Evolutionary conservation across 352 stramenopile species (phyloP).

Genomic region (Peronospora farinosa): DNA sequence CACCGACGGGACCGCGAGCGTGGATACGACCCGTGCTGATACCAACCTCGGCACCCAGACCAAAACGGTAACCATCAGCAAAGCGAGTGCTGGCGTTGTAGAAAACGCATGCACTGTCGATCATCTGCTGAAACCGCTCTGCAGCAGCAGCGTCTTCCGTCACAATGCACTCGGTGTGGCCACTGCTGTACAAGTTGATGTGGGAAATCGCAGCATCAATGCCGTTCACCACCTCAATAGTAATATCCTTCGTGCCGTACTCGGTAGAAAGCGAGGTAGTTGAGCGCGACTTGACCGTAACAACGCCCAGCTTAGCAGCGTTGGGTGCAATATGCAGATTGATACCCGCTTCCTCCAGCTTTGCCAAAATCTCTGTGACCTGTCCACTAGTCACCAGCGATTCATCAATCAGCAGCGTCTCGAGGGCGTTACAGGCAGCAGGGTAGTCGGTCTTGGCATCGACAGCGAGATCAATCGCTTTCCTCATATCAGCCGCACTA

Average conservation of each 20-base stretch:
- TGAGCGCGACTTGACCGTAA: constrained; percentile 57
- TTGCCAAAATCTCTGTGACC: constrained; percentile 68
- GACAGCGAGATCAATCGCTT: constrained; percentile 88
- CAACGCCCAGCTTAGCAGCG: constrained; percentile 67
- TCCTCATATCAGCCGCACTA: constrained; percentile 76
- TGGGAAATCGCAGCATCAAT: constrained; percentile 90
- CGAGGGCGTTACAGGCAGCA: constrained; percentile 95
- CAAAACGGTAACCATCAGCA: constrained; percentile 96
- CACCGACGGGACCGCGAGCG: constrained; percentile 92
- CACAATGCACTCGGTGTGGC: constrained; percentile 97
- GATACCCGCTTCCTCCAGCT: constrained; percentile 88
- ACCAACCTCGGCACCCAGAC: constrained; percentile 95
- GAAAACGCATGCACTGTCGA: constrained; percentile 97
- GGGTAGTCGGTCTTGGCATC: constrained; percentile 98
- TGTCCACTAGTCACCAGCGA: constrained; percentile 70
- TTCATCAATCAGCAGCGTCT: constrained; percentile 94
- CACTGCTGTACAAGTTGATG: constrained; percentile 93
- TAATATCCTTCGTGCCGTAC: constrained; percentile 92
- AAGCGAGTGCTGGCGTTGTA: constrained; percentile 96
- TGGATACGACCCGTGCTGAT: constrained; percentile 97
- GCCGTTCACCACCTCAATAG: constrained; percentile 89
- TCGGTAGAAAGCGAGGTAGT: constrained; percentile 87
- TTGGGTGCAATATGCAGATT: constrained; percentile 88
- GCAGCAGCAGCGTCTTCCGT: constrained; percentile 86
- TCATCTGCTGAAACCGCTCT: constrained; percentile 60